Percentiles rank a stretch among this genome's conserved stretches.
These are phyloP conservation scores for Anethum foeniculum DNA, from an alignment of 140 eudicot species.

Conservation along the genomic window DNA sequence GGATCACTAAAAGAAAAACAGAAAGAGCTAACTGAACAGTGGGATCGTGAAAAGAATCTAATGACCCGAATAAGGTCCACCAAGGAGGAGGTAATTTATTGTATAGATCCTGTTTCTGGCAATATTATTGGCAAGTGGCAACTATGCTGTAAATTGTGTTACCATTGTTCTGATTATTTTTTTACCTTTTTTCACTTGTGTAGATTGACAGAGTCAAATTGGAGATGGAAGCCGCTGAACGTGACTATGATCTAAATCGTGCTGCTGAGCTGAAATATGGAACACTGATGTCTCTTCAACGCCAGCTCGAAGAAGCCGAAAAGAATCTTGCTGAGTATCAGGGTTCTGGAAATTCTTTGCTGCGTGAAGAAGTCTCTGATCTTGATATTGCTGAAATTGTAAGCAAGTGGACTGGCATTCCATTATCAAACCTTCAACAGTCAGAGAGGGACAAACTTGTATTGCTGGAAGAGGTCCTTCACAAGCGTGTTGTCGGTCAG, in stretches of 20 bases:
- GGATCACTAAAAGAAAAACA: slow-evolving; percentile 58
- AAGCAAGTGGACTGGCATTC: slow-evolving; percentile 95
- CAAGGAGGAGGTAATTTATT: slow-evolving; percentile 70
- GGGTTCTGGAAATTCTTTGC: slow-evolving; percentile 61
- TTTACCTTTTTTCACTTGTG: background rate
- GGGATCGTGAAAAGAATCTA: slow-evolving; percentile 74
- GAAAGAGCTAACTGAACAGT: slow-evolving; percentile 63
- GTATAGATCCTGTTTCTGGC: background rate
- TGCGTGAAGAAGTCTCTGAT: slow-evolving; percentile 84
- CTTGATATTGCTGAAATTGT: slow-evolving; percentile 86
- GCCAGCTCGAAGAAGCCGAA: slow-evolving; percentile 84
- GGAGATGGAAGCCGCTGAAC: slow-evolving; percentile 98
- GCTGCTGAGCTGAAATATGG: slow-evolving; percentile 97
- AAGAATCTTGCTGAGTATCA: slow-evolving; percentile 67
- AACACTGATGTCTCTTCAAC: slow-evolving; percentile 64
- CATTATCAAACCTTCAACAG: slow-evolving; percentile 85
- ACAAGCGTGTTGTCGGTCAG: slow-evolving; percentile 85
- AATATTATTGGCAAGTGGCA: background rate
- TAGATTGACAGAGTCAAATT: slow-evolving; percentile 88
- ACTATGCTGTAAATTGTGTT: background rate
- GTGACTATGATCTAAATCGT: slow-evolving; percentile 85
- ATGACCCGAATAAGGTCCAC: slow-evolving; percentile 75
- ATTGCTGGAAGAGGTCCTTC: slow-evolving; percentile 65
- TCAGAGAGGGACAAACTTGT: slow-evolving; percentile 83
- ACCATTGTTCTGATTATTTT: background rate